Conservation (phyloP, 2,329 filamentous ascomycete genomes). For the Periconia sp. region DNA sequence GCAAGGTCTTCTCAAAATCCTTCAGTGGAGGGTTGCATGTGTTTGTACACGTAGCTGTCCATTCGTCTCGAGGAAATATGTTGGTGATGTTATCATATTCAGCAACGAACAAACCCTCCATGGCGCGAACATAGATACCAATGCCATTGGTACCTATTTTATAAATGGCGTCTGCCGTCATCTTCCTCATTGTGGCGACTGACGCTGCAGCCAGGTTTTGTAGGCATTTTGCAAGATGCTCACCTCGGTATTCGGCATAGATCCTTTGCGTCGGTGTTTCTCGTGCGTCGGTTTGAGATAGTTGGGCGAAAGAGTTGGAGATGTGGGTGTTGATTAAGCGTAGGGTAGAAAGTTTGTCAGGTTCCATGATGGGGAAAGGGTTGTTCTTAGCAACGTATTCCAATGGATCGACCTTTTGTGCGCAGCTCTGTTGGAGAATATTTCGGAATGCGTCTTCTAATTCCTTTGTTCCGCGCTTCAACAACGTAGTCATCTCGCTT, state of each 20-base stretch:
- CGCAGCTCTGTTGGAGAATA: slow-evolving; percentile 75
- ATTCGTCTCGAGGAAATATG: slow-evolving; percentile 84
- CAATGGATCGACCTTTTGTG: slow-evolving; percentile 76
- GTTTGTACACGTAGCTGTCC: slow-evolving; percentile 74
- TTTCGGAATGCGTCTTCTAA: slow-evolving; percentile 83
- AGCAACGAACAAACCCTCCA: slow-evolving; percentile 83
- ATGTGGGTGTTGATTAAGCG: slow-evolving; percentile 79
- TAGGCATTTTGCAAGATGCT: slow-evolving; percentile 80
- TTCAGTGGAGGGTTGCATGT: slow-evolving; percentile 77
- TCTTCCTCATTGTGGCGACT: slow-evolving; percentile 73
- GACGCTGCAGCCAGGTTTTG: slow-evolving; percentile 87
- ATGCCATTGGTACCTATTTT: slow-evolving; percentile 88
- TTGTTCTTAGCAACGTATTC: slow-evolving; percentile 87
- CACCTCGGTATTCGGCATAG: slow-evolving; percentile 82
- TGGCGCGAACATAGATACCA: slow-evolving; percentile 79
- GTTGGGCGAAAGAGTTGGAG: slow-evolving; percentile 57
- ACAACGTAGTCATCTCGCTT: slow-evolving; percentile 72
- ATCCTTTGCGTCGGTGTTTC: slow-evolving; percentile 76
- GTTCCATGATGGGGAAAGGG: slow-evolving; percentile 77
- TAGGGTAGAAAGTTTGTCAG: slow-evolving; percentile 74
- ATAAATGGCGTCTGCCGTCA: slow-evolving; percentile 77
- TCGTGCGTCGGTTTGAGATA: slow-evolving; percentile 47
- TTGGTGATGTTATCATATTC: slow-evolving; percentile 90
- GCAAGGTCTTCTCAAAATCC: slow-evolving; percentile 81
- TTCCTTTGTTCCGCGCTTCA: slow-evolving; percentile 78